A percentile compares a stretch with the other conserved stretches of the same genome.
These are phyloP conservation scores for Nymphaea colorata DNA, from an alignment of 164 flowering plant species.

Conservation along the genomic window DNA sequence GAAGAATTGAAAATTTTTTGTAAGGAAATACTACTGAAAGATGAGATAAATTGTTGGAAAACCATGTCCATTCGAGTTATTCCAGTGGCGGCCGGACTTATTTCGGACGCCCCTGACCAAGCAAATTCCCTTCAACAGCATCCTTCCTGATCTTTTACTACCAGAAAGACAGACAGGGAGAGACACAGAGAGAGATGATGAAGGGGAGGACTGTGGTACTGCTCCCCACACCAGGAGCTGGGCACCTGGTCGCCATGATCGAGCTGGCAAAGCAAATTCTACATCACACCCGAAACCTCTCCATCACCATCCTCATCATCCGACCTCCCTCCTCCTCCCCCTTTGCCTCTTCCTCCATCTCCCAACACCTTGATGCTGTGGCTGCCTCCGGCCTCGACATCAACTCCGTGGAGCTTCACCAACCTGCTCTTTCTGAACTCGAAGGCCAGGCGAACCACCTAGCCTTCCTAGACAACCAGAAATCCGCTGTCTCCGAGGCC, in stretches of 20 bases:
- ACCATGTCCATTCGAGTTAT: no score
- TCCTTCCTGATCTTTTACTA: no score
- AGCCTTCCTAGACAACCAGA: conserved; percentile 19
- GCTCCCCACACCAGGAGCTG: neutral
- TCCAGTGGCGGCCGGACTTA: no score
- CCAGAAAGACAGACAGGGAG: no score
- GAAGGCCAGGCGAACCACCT: conserved; percentile 8
- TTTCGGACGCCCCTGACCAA: no score
- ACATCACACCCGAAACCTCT: neutral
- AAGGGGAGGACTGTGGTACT: neutral
- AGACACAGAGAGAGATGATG: neutral
- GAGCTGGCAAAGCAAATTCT: neutral
- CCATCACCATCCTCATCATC: neutral
- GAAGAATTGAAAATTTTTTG: no score
- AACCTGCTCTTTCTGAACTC: conserved; percentile 4
- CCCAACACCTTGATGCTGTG: conserved; percentile 12
- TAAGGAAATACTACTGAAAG: no score
- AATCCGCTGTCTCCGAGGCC: conserved; percentile 13
- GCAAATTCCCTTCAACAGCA: no score
- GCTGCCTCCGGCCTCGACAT: conserved; percentile 16
- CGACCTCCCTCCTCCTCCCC: neutral
- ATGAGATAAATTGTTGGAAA: no score
- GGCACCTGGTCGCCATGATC: neutral
- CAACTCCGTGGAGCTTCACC: conserved; percentile 28
- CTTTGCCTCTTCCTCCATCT: conserved; percentile 18